Evolutionary conservation across 495 filamentous ascomycete species (phyloP), one percentile per base, ranked within the genome.

Genomic region (Sordaria brevicollis): DNA sequence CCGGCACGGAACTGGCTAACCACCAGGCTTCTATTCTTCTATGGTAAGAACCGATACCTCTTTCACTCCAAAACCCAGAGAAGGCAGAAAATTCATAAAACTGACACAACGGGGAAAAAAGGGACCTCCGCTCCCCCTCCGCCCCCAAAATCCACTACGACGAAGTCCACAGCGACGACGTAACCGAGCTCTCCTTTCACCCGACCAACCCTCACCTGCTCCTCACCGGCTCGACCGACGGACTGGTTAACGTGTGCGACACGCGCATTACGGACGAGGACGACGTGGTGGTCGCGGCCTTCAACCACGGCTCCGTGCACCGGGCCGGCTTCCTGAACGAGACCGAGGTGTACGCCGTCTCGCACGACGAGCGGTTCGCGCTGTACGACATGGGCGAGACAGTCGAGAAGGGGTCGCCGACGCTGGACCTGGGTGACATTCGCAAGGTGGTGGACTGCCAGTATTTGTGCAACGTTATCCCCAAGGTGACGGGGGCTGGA

Each of bases 161-260:
- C 36, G 94, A 98, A 74, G 91, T 92, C 66, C 94, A 98, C 79
- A 94, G 90, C 68, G 94, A 98, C 79, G 93, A 97, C 77, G 86
- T 98, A 65, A 97, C 94, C 29, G 89, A 92, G 86, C 84, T 96
- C 11, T 86, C 89, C 79, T 93, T 91, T 75, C 90, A 94, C 80
- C 89, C 90, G 43, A 84, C 79, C 39, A 79, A 80, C 36, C 84
- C 86, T 37, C 81, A 86, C 67, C 82, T 91, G 35, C 84, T 97
- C 15, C 84, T 97, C 21, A 93, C 92, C 35, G 93, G 93, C 70
- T 93, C 91, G 67, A 97, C 93, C n/a, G 95, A 99, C 82, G 92
- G 92, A 15, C 86, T 97, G 0, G 85, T 97, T 68, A 96, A 93
- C 75, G 81, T 97, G 65, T 96, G 91, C 80, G 89, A 97, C 77